Conservation (phyloP, 768 basidiomycete genomes). For the Kondoa subrosea region DNA sequence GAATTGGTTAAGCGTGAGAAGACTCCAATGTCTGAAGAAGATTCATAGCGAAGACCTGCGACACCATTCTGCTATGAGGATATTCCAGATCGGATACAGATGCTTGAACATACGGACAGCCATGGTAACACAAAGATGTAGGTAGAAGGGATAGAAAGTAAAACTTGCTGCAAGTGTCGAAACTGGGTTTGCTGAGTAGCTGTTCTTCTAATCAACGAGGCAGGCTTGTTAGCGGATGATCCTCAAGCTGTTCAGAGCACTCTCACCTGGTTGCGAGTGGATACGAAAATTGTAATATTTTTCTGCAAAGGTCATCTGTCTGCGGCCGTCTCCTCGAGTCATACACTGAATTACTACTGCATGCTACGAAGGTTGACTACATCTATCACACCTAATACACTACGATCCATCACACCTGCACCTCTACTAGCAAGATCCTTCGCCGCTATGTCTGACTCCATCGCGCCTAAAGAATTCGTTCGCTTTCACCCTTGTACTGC, state of each 20-base stretch:
- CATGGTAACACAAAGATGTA: slow-evolving; percentile 14
- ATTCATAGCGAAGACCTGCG: slow-evolving; percentile 82
- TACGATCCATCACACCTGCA: not conserved
- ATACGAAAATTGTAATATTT: too few relatives aligned
- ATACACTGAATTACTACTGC: too few relatives aligned
- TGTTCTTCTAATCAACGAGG: too few relatives aligned
- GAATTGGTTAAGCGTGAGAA: slow-evolving; percentile 92
- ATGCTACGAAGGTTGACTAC: not conserved
- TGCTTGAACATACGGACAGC: slow-evolving; percentile 1
- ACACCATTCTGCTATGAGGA: not conserved
- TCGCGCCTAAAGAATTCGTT: not conserved
- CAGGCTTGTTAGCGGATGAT: too few relatives aligned
- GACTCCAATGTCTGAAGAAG: slow-evolving; percentile 80
- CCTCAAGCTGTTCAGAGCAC: too few relatives aligned
- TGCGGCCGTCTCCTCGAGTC: too few relatives aligned
- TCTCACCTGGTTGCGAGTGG: too few relatives aligned
- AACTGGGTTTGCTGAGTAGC: not conserved
- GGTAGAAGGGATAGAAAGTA: not conserved
- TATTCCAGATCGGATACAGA: not conserved
- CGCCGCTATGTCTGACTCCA: not conserved
- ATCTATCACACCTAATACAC: not conserved
- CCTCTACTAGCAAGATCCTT: not conserved
- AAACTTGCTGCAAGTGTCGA: not conserved
- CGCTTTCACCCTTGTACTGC: not conserved
- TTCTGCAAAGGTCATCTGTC: too few relatives aligned